Evolutionary conservation across 2,329 filamentous ascomycete genomes (phyloP).

Genomic region (Fusarium foetens): DNA sequence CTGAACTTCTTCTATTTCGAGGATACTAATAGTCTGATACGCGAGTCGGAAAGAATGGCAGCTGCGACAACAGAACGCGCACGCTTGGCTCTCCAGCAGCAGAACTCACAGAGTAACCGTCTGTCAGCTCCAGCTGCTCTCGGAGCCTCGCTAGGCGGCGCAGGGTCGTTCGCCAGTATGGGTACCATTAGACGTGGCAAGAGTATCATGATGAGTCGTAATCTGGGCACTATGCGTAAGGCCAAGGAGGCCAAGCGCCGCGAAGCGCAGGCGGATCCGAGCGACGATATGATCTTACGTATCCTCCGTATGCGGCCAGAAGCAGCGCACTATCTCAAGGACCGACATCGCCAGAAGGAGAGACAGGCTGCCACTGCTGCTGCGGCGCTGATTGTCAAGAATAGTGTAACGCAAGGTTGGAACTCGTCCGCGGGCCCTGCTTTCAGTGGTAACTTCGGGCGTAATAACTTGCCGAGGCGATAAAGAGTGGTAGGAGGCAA

Average conservation of each 20-base stretch:
- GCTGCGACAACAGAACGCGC: constrained; percentile 81
- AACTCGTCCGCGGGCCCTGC: constrained; percentile 50
- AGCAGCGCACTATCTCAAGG: constrained; percentile 85
- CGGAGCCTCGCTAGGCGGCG: constrained; percentile 49
- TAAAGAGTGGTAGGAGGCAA: constrained; percentile 44
- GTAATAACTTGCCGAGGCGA: constrained; percentile 60
- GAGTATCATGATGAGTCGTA: constrained; percentile 93
- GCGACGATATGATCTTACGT: constrained; percentile 96
- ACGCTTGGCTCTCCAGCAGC: constrained; percentile 72
- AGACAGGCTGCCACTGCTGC: constrained; percentile 88
- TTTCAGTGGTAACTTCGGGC: constrained; percentile 55
- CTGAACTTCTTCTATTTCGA: constrained; percentile 99
- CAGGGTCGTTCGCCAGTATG: constrained; percentile 69
- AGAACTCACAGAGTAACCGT: constrained; percentile 66
- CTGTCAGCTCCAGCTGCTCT: constrained; percentile 72
- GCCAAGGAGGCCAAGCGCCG: constrained; percentile 96
- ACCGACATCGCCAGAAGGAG: constrained; percentile 93
- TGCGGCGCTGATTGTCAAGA: constrained; percentile 92
- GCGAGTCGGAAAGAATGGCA: constrained; percentile 96
- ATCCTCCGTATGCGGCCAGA: constrained; percentile 96
- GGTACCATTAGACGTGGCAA: constrained; percentile 73
- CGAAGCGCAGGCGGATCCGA: constrained; percentile 95
- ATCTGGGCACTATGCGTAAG: constrained; percentile 94
- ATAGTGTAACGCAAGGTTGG: constrained; percentile 77
- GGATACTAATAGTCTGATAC: constrained; percentile 86